Evolutionary conservation across 768 basidiomycete genomes (phyloP).

Genomic region (Leccinum imitatum): DNA sequence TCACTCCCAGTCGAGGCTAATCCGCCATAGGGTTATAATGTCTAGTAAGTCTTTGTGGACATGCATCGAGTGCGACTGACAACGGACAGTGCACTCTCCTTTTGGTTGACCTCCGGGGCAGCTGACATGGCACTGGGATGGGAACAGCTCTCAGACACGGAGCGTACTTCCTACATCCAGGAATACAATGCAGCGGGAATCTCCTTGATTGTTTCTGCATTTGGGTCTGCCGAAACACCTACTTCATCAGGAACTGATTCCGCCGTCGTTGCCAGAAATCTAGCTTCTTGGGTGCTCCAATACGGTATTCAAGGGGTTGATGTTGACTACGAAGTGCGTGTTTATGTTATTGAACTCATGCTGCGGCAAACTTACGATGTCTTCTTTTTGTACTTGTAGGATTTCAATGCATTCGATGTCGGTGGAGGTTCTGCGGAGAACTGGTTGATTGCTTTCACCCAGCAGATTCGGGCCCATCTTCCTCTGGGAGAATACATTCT

Average conservation of each 20-base stretch:
- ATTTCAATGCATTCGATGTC: conserved; percentile 53
- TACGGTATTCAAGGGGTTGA: conserved; percentile 52
- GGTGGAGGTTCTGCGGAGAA: conserved; percentile 46
- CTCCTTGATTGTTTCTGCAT: conserved; percentile 53
- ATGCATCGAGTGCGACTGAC: neutral
- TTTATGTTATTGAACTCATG: no score
- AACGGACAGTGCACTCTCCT: conserved; percentile 36
- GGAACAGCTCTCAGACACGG: conserved; percentile 34
- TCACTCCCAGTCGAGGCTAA: neutral
- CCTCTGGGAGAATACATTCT: conserved; percentile 34
- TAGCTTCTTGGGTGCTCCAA: conserved; percentile 45
- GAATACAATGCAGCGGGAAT: conserved; percentile 56
- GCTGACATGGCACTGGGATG: conserved; percentile 46
- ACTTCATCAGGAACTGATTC: conserved; percentile 42
- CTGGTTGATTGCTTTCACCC: conserved; percentile 35
- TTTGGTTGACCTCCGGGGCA: conserved; percentile 40
- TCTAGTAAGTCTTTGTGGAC: conserved; percentile 26
- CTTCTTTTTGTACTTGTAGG: conserved; percentile 33
- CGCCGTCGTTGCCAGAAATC: conserved; percentile 35
- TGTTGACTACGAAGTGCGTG: conserved; percentile 46
- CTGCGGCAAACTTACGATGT: neutral
- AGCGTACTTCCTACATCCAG: conserved; percentile 43
- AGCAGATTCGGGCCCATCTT: conserved; percentile 30
- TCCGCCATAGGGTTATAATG: conserved; percentile 32
- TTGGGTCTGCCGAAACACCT: conserved; percentile 42